These are phyloP conservation scores for Santalum album DNA, from an alignment of 164 flowering plant genomes.

Conservation along the genomic window DNA sequence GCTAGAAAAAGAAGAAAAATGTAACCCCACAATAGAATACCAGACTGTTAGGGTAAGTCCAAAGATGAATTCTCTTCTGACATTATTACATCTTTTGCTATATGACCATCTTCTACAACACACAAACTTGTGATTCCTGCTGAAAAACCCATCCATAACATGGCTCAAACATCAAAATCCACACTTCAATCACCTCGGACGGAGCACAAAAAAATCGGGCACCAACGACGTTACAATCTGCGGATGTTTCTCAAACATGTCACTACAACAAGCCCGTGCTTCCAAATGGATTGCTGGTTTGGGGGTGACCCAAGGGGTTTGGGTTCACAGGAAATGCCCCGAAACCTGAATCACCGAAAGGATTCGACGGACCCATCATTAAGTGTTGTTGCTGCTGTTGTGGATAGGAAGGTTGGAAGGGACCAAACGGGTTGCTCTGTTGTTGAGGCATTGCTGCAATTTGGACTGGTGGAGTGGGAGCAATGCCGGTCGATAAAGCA, in stretches of 20 bases:
- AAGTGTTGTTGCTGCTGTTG: slow-evolving; percentile 30
- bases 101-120: not conserved
- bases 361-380: slow-evolving; percentile 52
- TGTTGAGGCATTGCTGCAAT: slow-evolving; percentile 67
- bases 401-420: slow-evolving; percentile 43
- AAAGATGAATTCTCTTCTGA: too few species aligned
- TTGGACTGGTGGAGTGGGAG: slow-evolving; percentile 61
- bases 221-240: slow-evolving; percentile 4
- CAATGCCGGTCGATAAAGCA: slow-evolving; percentile 44
- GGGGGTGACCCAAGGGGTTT: slow-evolving; percentile 39
- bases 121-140: not conserved
- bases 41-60: too few species aligned
- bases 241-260: not conserved
- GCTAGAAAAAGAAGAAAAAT: not conserved
- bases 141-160: not conserved
- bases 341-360: slow-evolving; percentile 77
- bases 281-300: slow-evolving; percentile 75
- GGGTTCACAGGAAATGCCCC: slow-evolving; percentile 50
- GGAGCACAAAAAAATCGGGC: slow-evolving; percentile 13
- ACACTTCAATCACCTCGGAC: slow-evolving; percentile 8
- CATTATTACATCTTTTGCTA: slow-evolving; percentile 5
- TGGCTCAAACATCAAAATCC: not conserved
- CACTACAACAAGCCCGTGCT: slow-evolving; percentile 52
- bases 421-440: slow-evolving; percentile 62
- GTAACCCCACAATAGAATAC: not conserved